These are phyloP conservation scores for Naganishia liquefaciens DNA, from an alignment of 1,284 basidiomycete genomes.

Conservation along the genomic window DNA sequence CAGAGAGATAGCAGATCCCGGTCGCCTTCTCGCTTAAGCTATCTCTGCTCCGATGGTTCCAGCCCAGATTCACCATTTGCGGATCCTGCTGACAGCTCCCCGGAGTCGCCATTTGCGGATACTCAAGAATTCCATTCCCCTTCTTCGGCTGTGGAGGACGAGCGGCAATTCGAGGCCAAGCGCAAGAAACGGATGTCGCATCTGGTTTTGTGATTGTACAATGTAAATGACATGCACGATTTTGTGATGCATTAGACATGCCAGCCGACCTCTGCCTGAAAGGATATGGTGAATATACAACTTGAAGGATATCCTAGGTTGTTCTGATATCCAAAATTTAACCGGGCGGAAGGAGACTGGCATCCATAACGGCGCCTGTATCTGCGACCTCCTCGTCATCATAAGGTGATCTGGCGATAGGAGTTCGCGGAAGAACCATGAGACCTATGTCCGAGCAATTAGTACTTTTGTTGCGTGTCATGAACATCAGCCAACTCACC, in stretches of 20 bases:
- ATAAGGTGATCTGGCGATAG: constrained; percentile 68
- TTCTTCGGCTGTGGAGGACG: not conserved
- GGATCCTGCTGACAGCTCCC: not conserved
- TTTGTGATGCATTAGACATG: constrained; percentile 3
- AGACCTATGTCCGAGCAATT: constrained; percentile 61
- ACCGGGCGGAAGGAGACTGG: constrained; percentile 85
- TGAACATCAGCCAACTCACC: constrained; percentile 60
- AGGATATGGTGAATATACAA: constrained; percentile 18
- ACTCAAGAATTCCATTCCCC: not conserved
- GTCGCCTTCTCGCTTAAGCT: constrained; percentile 20
- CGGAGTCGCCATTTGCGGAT: constrained; percentile 18
- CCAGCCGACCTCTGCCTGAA: not conserved
- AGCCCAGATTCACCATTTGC: constrained; percentile 15
- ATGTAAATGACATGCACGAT: not conserved
- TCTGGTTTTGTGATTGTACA: constrained; percentile 1
- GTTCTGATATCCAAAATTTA: constrained; percentile 50
- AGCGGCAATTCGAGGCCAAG: not conserved
- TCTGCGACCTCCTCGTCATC: constrained; percentile 61
- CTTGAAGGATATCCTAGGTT: constrained; percentile 9
- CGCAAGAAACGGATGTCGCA: constrained; percentile 22
- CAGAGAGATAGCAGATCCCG: not conserved
- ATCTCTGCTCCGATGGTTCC: constrained; percentile 8
- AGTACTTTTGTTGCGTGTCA: not conserved
- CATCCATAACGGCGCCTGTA: constrained; percentile 67
- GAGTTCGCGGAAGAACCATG: constrained; percentile 95